Evolutionary conservation across 2,329 filamentous ascomycete species (phyloP).

Genomic region (Stachybotrys echinatus): DNA sequence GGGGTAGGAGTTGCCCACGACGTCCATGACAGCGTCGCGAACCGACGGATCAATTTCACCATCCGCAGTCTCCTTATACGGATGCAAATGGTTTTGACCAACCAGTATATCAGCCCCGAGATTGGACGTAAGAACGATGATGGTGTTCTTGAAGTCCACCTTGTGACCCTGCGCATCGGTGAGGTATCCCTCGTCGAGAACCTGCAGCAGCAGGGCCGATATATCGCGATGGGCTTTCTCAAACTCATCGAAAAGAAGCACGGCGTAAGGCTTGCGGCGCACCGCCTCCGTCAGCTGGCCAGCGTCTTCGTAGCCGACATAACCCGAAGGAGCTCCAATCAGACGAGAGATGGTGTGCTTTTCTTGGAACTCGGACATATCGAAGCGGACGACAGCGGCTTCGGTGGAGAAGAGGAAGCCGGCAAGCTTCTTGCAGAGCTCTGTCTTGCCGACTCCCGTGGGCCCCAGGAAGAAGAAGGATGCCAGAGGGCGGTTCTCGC

Average conservation of each 20-base stretch:
- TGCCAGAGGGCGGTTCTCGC: conserved; percentile 84
- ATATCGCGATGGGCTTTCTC: conserved; percentile 97
- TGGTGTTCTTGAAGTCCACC: conserved; percentile 92
- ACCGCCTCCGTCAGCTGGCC: conserved; percentile 95
- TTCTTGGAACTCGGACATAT: conserved; percentile 97
- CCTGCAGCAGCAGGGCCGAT: conserved; percentile 83
- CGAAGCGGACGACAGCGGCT: conserved; percentile 84
- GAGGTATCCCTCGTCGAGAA: conserved; percentile 92
- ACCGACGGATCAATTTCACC: conserved; percentile 69
- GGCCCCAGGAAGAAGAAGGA: conserved; percentile 98
- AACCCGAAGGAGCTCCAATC: conserved; percentile 89
- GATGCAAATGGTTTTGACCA: conserved; percentile 60
- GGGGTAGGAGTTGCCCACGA: conserved; percentile 69
- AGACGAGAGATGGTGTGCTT: conserved; percentile 92
- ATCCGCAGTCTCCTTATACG: conserved; percentile 55
- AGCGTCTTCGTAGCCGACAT: conserved; percentile 94
- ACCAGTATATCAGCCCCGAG: conserved; percentile 89
- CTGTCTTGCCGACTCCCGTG: conserved; percentile 95
- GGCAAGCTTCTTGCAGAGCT: conserved; percentile 94
- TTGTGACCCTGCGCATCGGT: conserved; percentile 95
- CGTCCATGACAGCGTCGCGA: conserved; percentile 80
- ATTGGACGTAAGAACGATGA: conserved; percentile 95
- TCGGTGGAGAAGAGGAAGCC: conserved; percentile 91
- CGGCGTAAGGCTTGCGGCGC: conserved; percentile 88
- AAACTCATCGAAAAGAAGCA: conserved; percentile 94